A percentile compares a stretch with the other conserved stretches of the same genome.
Evolutionary conservation across 768 basidiomycete species (phyloP).

Genomic region (Suillus cothurnatus): DNA sequence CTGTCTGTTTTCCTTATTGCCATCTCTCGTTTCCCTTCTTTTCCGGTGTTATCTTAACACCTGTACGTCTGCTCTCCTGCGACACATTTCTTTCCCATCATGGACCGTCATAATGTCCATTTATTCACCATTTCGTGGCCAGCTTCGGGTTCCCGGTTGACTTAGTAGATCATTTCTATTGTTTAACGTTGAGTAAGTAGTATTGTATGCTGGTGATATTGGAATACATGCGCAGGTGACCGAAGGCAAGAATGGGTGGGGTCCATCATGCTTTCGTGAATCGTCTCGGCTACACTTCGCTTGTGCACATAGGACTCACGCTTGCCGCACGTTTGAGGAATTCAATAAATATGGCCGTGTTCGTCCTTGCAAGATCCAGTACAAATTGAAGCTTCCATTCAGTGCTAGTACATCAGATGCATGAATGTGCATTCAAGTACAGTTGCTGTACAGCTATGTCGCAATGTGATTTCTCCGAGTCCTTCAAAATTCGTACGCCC

Average conservation of each 20-base stretch:
- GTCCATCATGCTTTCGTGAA: neutral
- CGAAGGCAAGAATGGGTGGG: neutral
- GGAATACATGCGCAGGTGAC: neutral
- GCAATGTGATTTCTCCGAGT: neutral
- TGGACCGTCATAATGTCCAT: neutral
- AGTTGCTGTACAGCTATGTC: neutral
- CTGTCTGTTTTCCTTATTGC: constrained; percentile 18
- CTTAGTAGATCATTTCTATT: constrained; percentile 9
- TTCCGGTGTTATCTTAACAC: constrained; percentile 22
- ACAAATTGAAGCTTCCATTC: neutral
- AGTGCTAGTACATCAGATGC: neutral
- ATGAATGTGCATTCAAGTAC: neutral
- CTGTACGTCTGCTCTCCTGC: constrained; percentile 21
- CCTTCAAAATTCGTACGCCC: neutral
- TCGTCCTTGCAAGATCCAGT: neutral
- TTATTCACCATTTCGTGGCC: constrained; percentile 3
- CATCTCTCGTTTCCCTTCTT: constrained; percentile 17
- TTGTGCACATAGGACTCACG: neutral
- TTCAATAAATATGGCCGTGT: neutral
- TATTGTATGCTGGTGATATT: constrained; percentile 3
- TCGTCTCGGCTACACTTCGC: neutral
- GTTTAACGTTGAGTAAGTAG: constrained; percentile 9
- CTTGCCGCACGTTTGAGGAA: neutral
- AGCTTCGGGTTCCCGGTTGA: neutral
- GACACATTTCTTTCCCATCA: constrained; percentile 16